Base-by-base conservation (phyloP, 805 yeast species). In the Lachancea sp. region DNA sequence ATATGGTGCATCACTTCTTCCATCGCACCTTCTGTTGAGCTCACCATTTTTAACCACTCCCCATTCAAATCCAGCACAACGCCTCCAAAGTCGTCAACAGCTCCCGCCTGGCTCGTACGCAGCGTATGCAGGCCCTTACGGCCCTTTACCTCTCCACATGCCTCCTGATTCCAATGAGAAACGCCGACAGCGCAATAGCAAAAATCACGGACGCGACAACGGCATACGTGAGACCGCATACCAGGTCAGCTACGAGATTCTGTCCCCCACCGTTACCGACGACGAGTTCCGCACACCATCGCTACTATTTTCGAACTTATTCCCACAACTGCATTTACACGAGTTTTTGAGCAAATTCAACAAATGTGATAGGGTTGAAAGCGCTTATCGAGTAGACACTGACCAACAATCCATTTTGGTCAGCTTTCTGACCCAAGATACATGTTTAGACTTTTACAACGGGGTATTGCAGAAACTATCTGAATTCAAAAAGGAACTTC, bases 281-380 rank as follows among this genome's bases (percentile, higher is more conserved):
- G 64, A 60, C 43, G 56, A 47, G n/a, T 58, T 43, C 32, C 49
- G 60, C 34, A 60, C 63, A 17, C 49, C 63, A 24, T 60, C 64
- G 7, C 30, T 60, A 29, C 46, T 58, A 13, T 51, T 60, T 25
- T 53, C 54, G 33, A 57, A 60, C 30, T 46, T 60, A 13, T 47
- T 48, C 40, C 38, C 45, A 19, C 45, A 53, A 5, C 43, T 55
- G 5, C 43, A 45, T 24, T 23, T 58, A 5, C 53, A 54, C 31
- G 40, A 46, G 12, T 56, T 60, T 40, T 46, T 53, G 12, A 38
- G 77, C 31, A 69, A 74, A 34, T 58, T 63, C 23, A 66, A 80
- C 8, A 74, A 73, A 31, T 68, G 56, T 53, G 85, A 83, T 3
- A 83, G 85, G 1, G 68, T 81, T 25, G 88, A 81, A 55, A 74